Evolutionary conservation across 1,284 basidiomycete genomes (phyloP), one percentile per base, ranked within the genome.

Genomic region (Taiwanofungus camphoratus): DNA sequence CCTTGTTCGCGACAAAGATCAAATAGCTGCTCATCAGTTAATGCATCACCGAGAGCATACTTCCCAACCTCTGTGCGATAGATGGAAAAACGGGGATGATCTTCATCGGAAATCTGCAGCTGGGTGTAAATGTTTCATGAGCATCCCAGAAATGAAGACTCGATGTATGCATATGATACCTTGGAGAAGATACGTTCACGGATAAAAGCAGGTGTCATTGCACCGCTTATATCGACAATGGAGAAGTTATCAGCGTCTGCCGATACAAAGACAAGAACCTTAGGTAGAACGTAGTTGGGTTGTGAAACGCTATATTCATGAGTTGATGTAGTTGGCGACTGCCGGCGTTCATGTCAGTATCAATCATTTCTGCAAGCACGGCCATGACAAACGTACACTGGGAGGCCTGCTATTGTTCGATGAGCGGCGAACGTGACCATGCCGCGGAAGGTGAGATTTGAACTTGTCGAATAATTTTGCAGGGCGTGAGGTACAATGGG

Each of bases 51-150:
- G 38, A 85, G 74, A 13, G 87, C 84, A 52, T 73, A 81, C 21
- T 77, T 74, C 41, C 86, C 88, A 52, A 93, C 82, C 61, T 91
- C 85, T 0, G 92, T 93, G 37, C 79, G 80, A 67, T 87, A 92
- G 42, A 95, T 83, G n/a, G 83, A 78, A 57, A 84, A 82, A 21
- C 74, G 77, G 3, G 73, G 60, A 56, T 87, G 82, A 51, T 91
- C 88, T 52, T 92, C 89, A 50, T 94, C 91, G 22, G 76, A 74
- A 42, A 95, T 89, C 55, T 84, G 82, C 44, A 94, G 69, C 88
- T 93, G 52, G 5, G 50, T 19, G 31, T 35, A 26, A 33, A 39
- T 31, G 42, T 39, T 15, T 20, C 6, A 22, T 35, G 29, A 42
- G 26, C 23, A 35, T 42, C 23, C 32, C 21, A 30, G 29, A 8